phyloP scores from a whole-genome alignment of 2,329 filamentous ascomycete species.

The Epichloe gansuensis region DNA sequence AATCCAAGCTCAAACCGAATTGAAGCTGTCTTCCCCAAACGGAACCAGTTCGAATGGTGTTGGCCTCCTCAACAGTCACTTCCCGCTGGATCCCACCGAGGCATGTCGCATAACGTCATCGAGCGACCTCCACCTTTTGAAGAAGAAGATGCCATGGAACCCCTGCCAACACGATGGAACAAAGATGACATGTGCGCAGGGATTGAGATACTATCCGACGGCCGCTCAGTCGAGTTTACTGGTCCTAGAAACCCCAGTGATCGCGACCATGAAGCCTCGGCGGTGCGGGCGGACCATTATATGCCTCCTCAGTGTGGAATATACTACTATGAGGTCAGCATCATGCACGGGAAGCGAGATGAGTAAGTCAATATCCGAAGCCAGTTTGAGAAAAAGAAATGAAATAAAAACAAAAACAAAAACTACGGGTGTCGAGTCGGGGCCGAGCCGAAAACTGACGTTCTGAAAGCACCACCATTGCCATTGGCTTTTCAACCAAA shows the following conservation, averaged over 20 bases:
- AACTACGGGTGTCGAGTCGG: not conserved
- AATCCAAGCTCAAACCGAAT: constrained; percentile 38
- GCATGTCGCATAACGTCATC: constrained; percentile 72
- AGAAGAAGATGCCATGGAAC: constrained; percentile 46
- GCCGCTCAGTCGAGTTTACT: constrained; percentile 55
- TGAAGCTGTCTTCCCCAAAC: constrained; percentile 6
- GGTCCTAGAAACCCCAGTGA: constrained; percentile 35
- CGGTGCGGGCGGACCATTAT: constrained; percentile 69
- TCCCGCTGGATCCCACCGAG: constrained; percentile 49
- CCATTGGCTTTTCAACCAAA: constrained; percentile 48
- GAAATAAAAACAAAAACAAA: not conserved
- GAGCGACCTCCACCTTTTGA: constrained; percentile 56
- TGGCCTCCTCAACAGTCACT: constrained; percentile 29
- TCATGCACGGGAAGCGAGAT: constrained; percentile 38
- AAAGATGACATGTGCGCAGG: constrained; percentile 60
- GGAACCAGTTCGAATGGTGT: constrained; percentile 42
- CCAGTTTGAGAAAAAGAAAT: not conserved
- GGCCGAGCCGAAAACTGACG: constrained; percentile 3
- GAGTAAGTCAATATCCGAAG: constrained; percentile 33
- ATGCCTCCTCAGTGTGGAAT: constrained; percentile 87
- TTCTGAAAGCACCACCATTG: constrained; percentile 41
- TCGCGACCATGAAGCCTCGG: constrained; percentile 62
- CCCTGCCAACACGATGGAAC: constrained; percentile 75
- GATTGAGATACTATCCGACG: constrained; percentile 64
- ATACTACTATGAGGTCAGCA: constrained; percentile 76